phyloP scores from a whole-genome alignment of 139 green algal species.

The Tetraselmis chui region DNA sequence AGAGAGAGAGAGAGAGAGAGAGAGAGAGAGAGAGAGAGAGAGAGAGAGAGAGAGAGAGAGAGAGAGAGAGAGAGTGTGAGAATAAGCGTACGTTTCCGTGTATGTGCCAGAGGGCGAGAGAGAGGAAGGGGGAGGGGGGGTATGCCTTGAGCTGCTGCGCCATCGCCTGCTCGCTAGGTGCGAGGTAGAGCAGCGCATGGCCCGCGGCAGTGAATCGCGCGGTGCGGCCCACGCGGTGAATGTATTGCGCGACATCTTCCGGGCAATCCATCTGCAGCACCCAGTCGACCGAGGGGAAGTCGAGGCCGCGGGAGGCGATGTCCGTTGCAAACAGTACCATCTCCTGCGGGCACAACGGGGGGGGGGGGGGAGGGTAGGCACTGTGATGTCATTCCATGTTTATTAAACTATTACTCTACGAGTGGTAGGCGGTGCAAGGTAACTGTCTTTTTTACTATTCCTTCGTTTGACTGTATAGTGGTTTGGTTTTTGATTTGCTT shows the following conservation, averaged over 20 bases:
- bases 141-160: slow-evolving; percentile 54
- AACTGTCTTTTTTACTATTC: too few relatives aligned
- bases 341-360: slow-evolving; percentile 7
- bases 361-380: neutral
- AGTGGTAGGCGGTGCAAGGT: too few relatives aligned
- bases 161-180: slow-evolving; percentile 56
- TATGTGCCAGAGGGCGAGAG: too few relatives aligned
- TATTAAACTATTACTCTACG: neutral
- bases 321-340: slow-evolving; percentile 91
- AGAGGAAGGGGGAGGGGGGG: too few relatives aligned
- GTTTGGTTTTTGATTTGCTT: too few relatives aligned
- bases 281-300: slow-evolving; percentile 91
- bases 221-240: slow-evolving; percentile 86
- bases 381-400: neutral
- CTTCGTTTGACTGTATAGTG: too few relatives aligned
- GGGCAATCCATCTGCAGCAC: slow-evolving; percentile 91
- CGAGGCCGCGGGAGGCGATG: slow-evolving; percentile 79
- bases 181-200: neutral
- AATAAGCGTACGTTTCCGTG: too few relatives aligned
- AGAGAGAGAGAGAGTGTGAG: too few relatives aligned
- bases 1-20: too few relatives aligned
- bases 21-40: too few relatives aligned
- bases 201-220: slow-evolving; percentile 45
- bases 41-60: too few relatives aligned
- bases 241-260: slow-evolving; percentile 88